phyloP scores from a whole-genome alignment of 2,329 filamentous ascomycete genomes.

The Thelonectria rubi region DNA sequence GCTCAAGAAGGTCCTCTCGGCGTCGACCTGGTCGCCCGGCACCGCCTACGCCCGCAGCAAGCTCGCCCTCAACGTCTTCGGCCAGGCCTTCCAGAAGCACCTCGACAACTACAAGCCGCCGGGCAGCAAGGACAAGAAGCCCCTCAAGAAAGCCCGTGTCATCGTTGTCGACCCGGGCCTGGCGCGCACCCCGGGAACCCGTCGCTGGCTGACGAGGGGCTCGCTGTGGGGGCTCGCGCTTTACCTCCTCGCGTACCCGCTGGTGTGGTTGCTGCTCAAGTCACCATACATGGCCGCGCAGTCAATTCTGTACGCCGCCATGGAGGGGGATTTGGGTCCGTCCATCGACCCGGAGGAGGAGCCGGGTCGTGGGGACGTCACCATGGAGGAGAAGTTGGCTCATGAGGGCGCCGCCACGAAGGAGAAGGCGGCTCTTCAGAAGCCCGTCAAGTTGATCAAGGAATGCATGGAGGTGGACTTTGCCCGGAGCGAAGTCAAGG shows the following conservation, averaged over 20 bases:
- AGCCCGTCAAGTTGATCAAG: conserved; percentile 80
- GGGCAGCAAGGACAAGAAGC: too few relatives aligned
- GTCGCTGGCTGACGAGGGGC: conserved; percentile 86
- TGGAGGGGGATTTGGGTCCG: too few relatives aligned
- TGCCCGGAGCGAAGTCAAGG: conserved; percentile 76
- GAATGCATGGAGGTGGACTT: conserved; percentile 84
- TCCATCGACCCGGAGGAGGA: too few relatives aligned
- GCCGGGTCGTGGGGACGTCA: too few relatives aligned
- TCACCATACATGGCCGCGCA: conserved; percentile 85
- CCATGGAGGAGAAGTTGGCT: too few relatives aligned
- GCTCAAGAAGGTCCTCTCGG: conserved; percentile 61
- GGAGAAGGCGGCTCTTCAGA: too few relatives aligned
- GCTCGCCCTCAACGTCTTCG: conserved; percentile 89
- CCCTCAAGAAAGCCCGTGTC: conserved; percentile 84
- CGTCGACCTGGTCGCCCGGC: conserved; percentile 63
- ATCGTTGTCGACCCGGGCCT: conserved; percentile 89
- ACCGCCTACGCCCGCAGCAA: conserved; percentile 72
- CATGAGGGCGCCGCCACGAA: too few relatives aligned
- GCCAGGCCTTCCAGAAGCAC: conserved; percentile 90
- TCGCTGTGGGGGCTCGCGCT: conserved; percentile 80
- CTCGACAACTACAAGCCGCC: conserved; percentile 84
- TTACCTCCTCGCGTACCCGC: conserved; percentile 80
- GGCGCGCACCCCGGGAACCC: conserved; percentile 84
- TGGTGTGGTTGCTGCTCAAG: conserved; percentile 91
- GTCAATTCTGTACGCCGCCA: conserved; percentile 83